These are phyloP conservation scores for Phytophthora brassicae DNA, from an alignment of 352 stramenopile genomes.

Conservation along the genomic window DNA sequence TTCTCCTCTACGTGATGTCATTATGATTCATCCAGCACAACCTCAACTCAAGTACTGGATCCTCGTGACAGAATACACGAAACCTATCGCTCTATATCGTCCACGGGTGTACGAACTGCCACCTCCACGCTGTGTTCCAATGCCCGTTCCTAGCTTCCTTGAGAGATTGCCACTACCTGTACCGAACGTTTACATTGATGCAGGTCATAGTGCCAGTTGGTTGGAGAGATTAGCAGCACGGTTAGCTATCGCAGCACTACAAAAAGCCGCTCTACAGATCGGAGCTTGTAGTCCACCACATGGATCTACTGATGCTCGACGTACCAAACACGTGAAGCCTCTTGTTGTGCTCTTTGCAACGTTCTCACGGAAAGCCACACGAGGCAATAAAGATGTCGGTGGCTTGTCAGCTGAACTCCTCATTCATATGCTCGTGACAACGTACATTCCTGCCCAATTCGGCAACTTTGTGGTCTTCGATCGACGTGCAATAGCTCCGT, in stretches of 20 bases:
- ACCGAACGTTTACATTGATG: slow-evolving; percentile 71
- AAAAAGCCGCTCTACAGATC: slow-evolving; percentile 67
- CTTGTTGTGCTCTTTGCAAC: slow-evolving; percentile 90
- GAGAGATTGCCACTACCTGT: slow-evolving; percentile 75
- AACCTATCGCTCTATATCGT: slow-evolving; percentile 73
- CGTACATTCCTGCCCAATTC: slow-evolving; percentile 91
- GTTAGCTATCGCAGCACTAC: slow-evolving; percentile 46
- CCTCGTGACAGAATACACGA: slow-evolving; percentile 64
- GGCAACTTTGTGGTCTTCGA: slow-evolving; percentile 91
- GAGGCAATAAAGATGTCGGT: slow-evolving; percentile 81
- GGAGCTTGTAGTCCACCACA: slow-evolving; percentile 62
- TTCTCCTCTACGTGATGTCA: slow-evolving; percentile 39
- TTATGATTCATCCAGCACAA: slow-evolving; percentile 60
- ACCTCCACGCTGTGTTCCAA: slow-evolving; percentile 81
- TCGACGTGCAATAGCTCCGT: slow-evolving; percentile 54
- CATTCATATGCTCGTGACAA: slow-evolving; percentile 92
- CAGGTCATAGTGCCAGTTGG: slow-evolving; percentile 62
- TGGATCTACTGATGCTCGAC: slow-evolving; percentile 53
- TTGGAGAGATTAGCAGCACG: slow-evolving; percentile 63
- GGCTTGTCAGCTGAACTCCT: slow-evolving; percentile 84
- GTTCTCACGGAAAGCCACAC: slow-evolving; percentile 82
- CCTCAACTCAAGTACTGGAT: slow-evolving; percentile 66
- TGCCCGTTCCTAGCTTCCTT: slow-evolving; percentile 76
- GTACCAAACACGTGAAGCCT: slow-evolving; percentile 81
- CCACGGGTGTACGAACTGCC: slow-evolving; percentile 85